Evolutionary conservation across 2,329 filamentous ascomycete genomes (phyloP), one percentile per base, ranked within the genome.

Genomic region (Apiospora saccharicola): DNA sequence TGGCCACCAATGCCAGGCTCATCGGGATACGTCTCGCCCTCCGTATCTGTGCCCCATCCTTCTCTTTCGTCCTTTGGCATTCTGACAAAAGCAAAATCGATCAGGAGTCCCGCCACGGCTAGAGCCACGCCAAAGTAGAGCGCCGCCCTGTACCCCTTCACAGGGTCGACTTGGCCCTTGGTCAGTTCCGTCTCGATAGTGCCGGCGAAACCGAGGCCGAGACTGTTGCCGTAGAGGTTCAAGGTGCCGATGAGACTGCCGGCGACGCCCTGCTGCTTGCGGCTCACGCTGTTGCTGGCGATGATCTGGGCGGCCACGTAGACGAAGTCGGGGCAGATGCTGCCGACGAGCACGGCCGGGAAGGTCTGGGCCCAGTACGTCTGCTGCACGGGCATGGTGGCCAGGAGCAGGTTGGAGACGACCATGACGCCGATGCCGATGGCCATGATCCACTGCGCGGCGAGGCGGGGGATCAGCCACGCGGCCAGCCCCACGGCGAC

Each of bases 191-290:
- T 69, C 53, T 77, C 76, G 13, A 77, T 79, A 0, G 83, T 85
- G 0, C 83, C 83, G 4, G 85, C 84, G 71, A 87, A 83, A 0
- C 84, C 84, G 4, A 86, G 69, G 0, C 84, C 84, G 4, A 83
- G 76, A 72, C 82, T 83, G 44, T 81, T 82, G 0, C 82, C 83
- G 72, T 86, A 86, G 19, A 83, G 77, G 69, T 83, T 79, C 16
- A 87, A 73, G 0, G 83, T 84, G 0, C 86, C 86, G 10, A 89
- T 83, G 2, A 90, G 77, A 19, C 83, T 85, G 0, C 83, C 85
- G 0, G 87, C 87, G 3, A 89, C 81, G 0, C 88, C 87, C 69
- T 89, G 86, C 30, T 89, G 82, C 6, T 82, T 81, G 3, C 82
- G 80, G 3, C 76, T 80, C 43, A 89, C 86, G 0, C 82, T 83